These are phyloP conservation scores for Pecoramyces ruminantium DNA, from an alignment of 192 early-diverging fungal species.

Conservation along the genomic window DNA sequence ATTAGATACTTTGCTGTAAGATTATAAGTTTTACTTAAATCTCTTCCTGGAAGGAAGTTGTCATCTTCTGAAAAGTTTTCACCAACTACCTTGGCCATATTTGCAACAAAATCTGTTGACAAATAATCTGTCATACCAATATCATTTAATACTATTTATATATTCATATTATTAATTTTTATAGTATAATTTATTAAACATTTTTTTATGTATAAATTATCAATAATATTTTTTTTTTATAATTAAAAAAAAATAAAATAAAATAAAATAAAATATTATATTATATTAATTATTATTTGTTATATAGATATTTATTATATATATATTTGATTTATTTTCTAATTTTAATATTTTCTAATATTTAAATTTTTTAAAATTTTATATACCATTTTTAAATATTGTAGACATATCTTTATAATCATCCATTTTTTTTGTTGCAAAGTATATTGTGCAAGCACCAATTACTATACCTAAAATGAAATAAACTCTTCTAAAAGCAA, in stretches of 20 bases:
- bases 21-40: not conserved
- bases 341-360: not conserved
- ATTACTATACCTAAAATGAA: not conserved
- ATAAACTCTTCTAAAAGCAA: not conserved
- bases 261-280: too few relatives aligned
- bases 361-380: not conserved
- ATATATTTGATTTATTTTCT: too few relatives aligned
- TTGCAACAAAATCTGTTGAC: not conserved
- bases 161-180: too few relatives aligned
- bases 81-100: not conserved
- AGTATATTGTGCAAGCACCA: not conserved
- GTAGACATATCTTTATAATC: not conserved
- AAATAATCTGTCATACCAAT: not conserved
- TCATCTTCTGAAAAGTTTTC: not conserved
- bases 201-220: too few relatives aligned
- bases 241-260: too few relatives aligned
- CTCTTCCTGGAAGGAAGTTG: conserved; percentile 1
- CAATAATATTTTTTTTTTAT: too few relatives aligned
- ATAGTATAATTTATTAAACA: too few relatives aligned
- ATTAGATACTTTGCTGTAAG: conserved; percentile 25
- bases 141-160: not conserved
- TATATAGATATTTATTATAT: too few relatives aligned
- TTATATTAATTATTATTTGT: too few relatives aligned
- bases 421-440: not conserved
- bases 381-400: not conserved